Base-by-base conservation (phyloP, 2,329 filamentous ascomycete genomes). In the Fusarium oxysporum region DNA sequence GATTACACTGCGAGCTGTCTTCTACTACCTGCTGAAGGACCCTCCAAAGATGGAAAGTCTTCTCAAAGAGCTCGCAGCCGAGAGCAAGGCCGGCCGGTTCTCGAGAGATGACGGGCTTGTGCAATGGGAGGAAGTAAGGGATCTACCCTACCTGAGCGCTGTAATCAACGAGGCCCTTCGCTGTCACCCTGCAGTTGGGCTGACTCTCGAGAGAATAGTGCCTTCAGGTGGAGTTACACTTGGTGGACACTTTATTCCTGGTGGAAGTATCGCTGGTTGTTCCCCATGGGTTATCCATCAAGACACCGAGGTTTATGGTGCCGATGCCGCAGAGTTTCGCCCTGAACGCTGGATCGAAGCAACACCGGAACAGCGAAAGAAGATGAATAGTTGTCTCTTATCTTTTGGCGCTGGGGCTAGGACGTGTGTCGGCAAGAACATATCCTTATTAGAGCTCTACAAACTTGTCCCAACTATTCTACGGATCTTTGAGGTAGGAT, bases 91-190 rank as follows among this genome's bases (percentile, higher is more conserved):
- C 37, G 91, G 90, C 12, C 79, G 76, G n/a, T 88, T 89, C 70
- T 79, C 80, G 33, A 86, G 87, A 78, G 78, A 78, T 51, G 81
- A 85, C 21, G 88, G 88, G 8, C 86, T 90, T 12, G 91, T 94
- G 6, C 91, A 89, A 8, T 93, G 91, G 90, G 80, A 88, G 58
- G 90, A 94, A 81, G 87, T 86, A 50, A 91, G 93, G 80, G 88
- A 88, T 57, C 85, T 96, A 2, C 89, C 89, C 0, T 96, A 95
- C 80, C 88, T 96, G n/a, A 92, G 94, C 77, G 93, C 93, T 8
- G 90, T 90, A 61, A 87, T 95, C 77, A 93, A 95, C 78, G 93
- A 96, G 80, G 88, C 91, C 9, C 92, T 95, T 82, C 88, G 92
- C 30, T 78, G 93, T 70, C 92, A 95, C 79, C 93, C 93, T 0